phyloP scores from a whole-genome alignment of 106 monocot species.

The Gastrodia elata region DNA sequence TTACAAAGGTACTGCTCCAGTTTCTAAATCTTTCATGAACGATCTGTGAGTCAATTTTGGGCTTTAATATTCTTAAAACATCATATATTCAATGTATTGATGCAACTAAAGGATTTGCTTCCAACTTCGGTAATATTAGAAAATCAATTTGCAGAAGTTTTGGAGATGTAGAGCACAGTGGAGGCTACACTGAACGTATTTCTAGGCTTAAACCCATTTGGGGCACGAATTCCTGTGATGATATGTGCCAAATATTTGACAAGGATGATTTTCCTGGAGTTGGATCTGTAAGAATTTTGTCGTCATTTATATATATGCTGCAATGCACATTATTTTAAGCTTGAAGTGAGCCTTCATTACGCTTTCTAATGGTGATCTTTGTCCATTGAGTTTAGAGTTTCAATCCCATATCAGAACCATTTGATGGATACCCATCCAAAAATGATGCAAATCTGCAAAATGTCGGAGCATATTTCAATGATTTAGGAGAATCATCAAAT shows the following conservation, averaged over 20 bases:
- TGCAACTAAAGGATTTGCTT: background rate
- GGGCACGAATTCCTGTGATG: slow-evolving; percentile 31
- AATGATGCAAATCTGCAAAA: slow-evolving; percentile 43
- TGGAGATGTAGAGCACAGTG: slow-evolving; percentile 12
- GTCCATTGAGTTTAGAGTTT: slow-evolving; percentile 48
- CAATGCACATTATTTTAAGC: background rate
- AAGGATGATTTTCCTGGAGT: slow-evolving; percentile 30
- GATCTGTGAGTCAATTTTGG: slow-evolving; percentile 22
- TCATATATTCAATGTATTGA: background rate
- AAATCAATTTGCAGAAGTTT: slow-evolving; percentile 1
- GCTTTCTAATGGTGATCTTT: background rate
- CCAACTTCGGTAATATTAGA: background rate
- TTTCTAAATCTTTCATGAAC: slow-evolving; percentile 15
- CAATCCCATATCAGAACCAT: slow-evolving; percentile 80
- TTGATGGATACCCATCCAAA: slow-evolving; percentile 68
- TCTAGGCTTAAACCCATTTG: slow-evolving; percentile 35
- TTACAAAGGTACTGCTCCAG: slow-evolving; percentile 7
- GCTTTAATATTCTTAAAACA: background rate
- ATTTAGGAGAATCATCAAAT: slow-evolving; percentile 19
- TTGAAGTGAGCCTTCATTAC: background rate
- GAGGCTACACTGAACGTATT: slow-evolving; percentile 14
- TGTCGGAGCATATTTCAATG: slow-evolving; percentile 12
- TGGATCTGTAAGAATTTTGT: slow-evolving; percentile 36
- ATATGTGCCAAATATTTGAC: slow-evolving; percentile 48
- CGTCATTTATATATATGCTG: background rate